Percentiles rank a stretch among this genome's conserved stretches.
phyloP scores from a whole-genome alignment of 352 stramenopile species.

The Pythium sp. region DNA sequence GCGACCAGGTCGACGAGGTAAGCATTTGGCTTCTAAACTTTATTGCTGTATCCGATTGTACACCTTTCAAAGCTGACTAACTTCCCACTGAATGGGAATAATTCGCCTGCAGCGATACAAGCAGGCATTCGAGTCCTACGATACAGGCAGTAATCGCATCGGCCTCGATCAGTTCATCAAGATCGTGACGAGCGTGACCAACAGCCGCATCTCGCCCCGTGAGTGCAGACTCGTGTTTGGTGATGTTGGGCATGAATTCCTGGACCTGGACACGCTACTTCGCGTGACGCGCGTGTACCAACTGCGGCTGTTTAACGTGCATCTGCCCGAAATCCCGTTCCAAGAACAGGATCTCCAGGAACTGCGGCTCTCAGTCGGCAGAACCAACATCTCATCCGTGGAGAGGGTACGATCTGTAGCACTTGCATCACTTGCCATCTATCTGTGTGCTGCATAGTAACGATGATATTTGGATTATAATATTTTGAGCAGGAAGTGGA shows the following conservation, averaged over 20 bases:
- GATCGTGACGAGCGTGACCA: constrained; percentile 63
- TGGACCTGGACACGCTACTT: constrained; percentile 56
- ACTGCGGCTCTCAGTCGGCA: constrained; percentile 38
- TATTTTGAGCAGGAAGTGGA: constrained; percentile 42
- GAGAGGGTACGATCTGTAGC: constrained; percentile 23
- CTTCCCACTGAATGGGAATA: neutral
- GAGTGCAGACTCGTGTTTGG: constrained; percentile 68
- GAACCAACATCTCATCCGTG: constrained; percentile 56
- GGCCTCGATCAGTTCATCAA: constrained; percentile 72
- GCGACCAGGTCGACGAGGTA: constrained; percentile 54
- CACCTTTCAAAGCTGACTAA: neutral
- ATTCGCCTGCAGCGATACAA: constrained; percentile 35
- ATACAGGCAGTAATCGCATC: constrained; percentile 46
- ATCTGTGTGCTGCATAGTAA: neutral
- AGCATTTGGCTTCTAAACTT: neutral
- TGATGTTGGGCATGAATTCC: constrained; percentile 57
- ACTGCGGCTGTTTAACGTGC: constrained; percentile 45
- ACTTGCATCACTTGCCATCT: neutral
- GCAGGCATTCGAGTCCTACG: constrained; percentile 41
- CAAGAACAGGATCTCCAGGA: constrained; percentile 49
- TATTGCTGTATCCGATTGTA: too few species aligned
- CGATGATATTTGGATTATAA: neutral
- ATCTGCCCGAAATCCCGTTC: constrained; percentile 48
- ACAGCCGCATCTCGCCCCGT: constrained; percentile 35
- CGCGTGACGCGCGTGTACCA: constrained; percentile 58